phyloP scores from a whole-genome alignment of 352 stramenopile genomes.

The Thraustotheca clavata region DNA sequence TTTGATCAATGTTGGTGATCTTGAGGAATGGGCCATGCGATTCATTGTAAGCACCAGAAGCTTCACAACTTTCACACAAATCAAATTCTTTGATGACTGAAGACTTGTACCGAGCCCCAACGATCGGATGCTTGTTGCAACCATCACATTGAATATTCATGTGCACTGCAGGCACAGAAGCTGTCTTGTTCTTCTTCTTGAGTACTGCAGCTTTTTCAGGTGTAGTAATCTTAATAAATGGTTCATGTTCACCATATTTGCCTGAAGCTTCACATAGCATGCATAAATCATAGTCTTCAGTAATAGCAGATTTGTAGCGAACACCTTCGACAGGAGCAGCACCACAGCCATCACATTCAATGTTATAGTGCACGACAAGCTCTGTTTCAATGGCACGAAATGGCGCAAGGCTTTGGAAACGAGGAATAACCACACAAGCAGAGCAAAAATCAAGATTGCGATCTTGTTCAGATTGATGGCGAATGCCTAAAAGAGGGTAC shows the following conservation, averaged over 20 bases:
- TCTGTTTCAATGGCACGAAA: constrained; percentile 21
- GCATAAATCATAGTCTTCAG: constrained; percentile 71
- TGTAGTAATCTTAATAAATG: constrained; percentile 77
- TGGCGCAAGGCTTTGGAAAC: constrained; percentile 18
- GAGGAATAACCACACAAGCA: constrained; percentile 20
- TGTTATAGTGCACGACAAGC: constrained; percentile 22
- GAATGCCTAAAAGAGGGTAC: constrained; percentile 29
- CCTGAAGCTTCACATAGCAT: constrained; percentile 51
- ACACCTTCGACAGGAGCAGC: constrained; percentile 44
- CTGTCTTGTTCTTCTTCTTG: constrained; percentile 22
- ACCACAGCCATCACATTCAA: constrained; percentile 36
- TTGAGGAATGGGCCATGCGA: constrained; percentile 49
- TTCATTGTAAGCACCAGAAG: constrained; percentile 33
- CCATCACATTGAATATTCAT: constrained; percentile 46
- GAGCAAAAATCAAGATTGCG: constrained; percentile 35
- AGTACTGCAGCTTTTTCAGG: constrained; percentile 38
- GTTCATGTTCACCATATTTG: constrained; percentile 37
- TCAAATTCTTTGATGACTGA: constrained; percentile 52
- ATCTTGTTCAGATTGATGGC: constrained; percentile 28
- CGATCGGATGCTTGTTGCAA: constrained; percentile 51
- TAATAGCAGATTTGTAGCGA: constrained; percentile 75
- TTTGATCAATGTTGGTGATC: constrained; percentile 28
- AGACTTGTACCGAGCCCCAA: constrained; percentile 60
- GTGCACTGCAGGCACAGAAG: constrained; percentile 31
- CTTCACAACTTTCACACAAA: constrained; percentile 50